Conservation (phyloP, 1,284 basidiomycete species). For the Ceratobasidium sp. region DNA sequence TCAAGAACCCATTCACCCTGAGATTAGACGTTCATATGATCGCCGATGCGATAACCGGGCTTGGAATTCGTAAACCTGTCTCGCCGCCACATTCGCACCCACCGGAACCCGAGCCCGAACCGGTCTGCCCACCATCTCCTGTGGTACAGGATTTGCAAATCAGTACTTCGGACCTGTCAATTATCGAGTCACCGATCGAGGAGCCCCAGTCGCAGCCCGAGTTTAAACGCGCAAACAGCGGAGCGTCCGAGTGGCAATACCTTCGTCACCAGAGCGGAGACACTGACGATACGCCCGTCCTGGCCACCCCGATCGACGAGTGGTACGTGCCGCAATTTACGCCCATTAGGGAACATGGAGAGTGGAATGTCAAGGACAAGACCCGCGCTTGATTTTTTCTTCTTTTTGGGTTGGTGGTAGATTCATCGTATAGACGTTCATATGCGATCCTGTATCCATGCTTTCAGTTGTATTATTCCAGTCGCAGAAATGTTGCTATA, state of each 20-base stretch:
- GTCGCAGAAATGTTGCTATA: background rate
- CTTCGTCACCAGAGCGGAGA: slow-evolving; percentile 23
- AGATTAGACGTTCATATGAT: slow-evolving; percentile 25
- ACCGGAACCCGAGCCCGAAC: background rate
- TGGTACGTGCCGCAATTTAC: slow-evolving; percentile 35
- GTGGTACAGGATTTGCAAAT: background rate
- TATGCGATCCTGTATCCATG: slow-evolving; percentile 31
- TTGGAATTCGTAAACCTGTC: slow-evolving; percentile 25
- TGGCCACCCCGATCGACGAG: slow-evolving; percentile 34
- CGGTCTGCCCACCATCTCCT: background rate
- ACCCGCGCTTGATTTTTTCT: too few species aligned
- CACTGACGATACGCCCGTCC: slow-evolving; percentile 31
- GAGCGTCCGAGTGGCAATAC: slow-evolving; percentile 29
- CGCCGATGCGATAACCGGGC: slow-evolving; percentile 24
- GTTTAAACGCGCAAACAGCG: background rate
- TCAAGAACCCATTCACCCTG: slow-evolving; percentile 30
- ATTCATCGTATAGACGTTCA: too few species aligned
- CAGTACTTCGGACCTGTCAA: background rate
- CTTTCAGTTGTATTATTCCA: slow-evolving; percentile 14
- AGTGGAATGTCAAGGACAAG: background rate
- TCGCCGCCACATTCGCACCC: background rate
- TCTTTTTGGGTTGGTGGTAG: too few species aligned
- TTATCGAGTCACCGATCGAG: slow-evolving; percentile 19
- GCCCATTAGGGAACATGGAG: slow-evolving; percentile 7
- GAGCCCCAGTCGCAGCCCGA: background rate